These are phyloP conservation scores for Neofusicoccum sp. DNA, from an alignment of 2,329 filamentous ascomycete genomes.

Conservation along the genomic window DNA sequence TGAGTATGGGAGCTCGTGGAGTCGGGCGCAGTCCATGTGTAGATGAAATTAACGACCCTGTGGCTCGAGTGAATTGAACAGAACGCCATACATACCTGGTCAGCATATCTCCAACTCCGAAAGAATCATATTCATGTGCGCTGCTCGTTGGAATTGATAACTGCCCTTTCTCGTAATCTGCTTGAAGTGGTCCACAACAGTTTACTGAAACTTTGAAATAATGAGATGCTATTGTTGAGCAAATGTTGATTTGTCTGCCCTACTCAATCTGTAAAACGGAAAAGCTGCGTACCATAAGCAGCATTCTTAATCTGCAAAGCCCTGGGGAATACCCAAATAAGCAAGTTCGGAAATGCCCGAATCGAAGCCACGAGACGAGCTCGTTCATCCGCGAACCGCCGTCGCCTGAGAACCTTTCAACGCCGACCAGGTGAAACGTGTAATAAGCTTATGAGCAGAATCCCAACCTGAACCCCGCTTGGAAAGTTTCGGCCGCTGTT, in stretches of 20 bases:
- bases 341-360: constrained; percentile 10
- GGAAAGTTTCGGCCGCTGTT: constrained; percentile 17
- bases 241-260: constrained; percentile 12
- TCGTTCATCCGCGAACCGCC: constrained; percentile 21
- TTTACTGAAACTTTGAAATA: neutral
- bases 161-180: no score
- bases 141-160: no score
- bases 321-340: constrained; percentile 16
- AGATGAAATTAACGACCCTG: no score
- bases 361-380: constrained; percentile 7
- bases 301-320: constrained; percentile 17
- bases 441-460: constrained; percentile 23
- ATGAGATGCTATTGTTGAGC: neutral
- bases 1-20: no score
- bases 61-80: no score
- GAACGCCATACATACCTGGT: no score
- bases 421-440: constrained; percentile 23
- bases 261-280: constrained; percentile 14
- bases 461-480: constrained; percentile 22
- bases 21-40: no score
- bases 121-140: no score
- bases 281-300: constrained; percentile 16
- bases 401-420: constrained; percentile 22
- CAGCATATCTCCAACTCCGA: no score
- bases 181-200: neutral